Evolutionary conservation across 1,139 yeast genomes (phyloP), one percentile per base, ranked within the genome.

Genomic region (Taphrina wiesneri): DNA sequence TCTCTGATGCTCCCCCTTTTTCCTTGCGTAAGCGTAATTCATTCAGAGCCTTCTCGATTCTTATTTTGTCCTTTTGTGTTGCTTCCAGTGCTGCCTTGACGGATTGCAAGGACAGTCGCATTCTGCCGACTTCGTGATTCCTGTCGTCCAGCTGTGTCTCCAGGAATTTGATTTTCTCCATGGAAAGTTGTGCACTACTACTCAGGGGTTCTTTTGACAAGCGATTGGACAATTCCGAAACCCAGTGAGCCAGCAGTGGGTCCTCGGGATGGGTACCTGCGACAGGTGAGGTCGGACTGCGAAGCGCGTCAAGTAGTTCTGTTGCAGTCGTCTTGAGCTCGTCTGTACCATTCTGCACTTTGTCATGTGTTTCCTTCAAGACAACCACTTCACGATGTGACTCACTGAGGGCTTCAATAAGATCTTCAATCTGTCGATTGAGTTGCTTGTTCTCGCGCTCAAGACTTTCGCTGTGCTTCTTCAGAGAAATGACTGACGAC

Each of bases 341-440:
- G 45, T 65, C 68, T 46, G 67, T 68, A n/a, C 68, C 66, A 7
- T 63, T 68, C 9, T 65, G 65, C n/a, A 65, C 65, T 30, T 67
- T 69, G n/a, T 62, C 66, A 9, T 56, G 52, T 15, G 65, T 28
- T 23, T 60, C 51, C 52, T 60, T 60, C 26, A 51, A 11, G 54
- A 64, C 59, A 62, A 70, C 59, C 61, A 65, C 63, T 65, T 68
- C 66, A 32, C 63, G 65, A 34, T 70, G 72, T 3, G 70, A 59
- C 26, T 56, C 60, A 28, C 70, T 67, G 28, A 70, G 52, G 6
- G 72, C 72, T n/a, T 68, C 39, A n/a, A 70, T 71, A 19, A 70
- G 67, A 17, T 70, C 72, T 47, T 70, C 72, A 25, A 70, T 70
- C 51, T 70, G 72, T 15, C 49, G 54, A 41, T 70, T 71, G 32